Conservation (phyloP, 2,329 filamentous ascomycete genomes). For the Aspergillus sp. region DNA sequence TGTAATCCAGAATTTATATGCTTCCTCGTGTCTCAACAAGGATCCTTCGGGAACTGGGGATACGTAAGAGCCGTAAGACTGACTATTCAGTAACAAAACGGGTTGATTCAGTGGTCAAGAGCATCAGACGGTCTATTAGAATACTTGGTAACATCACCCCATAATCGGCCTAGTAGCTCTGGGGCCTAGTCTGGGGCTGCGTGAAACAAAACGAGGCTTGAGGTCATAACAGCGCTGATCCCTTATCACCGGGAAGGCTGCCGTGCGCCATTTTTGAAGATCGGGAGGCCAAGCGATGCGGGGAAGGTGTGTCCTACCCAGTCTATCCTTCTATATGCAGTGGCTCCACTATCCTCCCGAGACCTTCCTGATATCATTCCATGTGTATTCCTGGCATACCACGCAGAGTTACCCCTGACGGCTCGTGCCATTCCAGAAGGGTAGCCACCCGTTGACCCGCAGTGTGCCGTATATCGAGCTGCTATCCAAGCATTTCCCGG, state of each 20-base stretch:
- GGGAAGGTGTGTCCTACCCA: background rate
- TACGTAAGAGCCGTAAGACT: background rate
- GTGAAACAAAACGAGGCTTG: background rate
- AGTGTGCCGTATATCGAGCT: constrained; percentile 43
- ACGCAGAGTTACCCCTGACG: constrained; percentile 24
- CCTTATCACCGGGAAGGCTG: background rate
- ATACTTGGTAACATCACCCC: too few species aligned
- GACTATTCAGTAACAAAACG: background rate
- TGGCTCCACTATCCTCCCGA: background rate
- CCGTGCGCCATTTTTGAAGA: background rate
- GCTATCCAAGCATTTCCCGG: constrained; percentile 43
- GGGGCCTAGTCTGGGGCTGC: background rate
- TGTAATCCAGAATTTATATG: background rate
- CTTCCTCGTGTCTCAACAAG: background rate
- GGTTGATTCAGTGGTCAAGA: too few species aligned
- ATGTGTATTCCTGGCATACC: background rate
- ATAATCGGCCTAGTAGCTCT: too few species aligned
- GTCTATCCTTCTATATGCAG: background rate
- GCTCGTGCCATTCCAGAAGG: constrained; percentile 45
- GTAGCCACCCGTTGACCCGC: constrained; percentile 40
- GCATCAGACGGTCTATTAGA: background rate
- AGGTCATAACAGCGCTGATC: background rate
- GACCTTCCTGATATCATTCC: background rate
- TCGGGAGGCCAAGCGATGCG: constrained; percentile 3
- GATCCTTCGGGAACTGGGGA: background rate